phyloP scores from a whole-genome alignment of 306 rosid species.

The Citrullus mucosospermus region DNA sequence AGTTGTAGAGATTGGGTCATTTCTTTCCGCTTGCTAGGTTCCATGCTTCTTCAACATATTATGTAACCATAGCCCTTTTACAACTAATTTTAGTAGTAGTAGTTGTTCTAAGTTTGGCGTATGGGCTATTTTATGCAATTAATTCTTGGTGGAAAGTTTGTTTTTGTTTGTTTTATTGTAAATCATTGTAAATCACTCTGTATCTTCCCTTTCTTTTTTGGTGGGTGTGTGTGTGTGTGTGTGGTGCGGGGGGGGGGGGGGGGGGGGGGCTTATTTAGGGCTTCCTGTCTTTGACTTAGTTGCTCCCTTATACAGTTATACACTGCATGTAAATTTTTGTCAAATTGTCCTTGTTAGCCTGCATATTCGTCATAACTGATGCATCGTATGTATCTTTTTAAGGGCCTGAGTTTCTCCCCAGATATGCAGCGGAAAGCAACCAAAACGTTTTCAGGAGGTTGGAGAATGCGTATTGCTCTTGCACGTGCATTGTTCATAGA shows the following conservation, averaged over 20 bases:
- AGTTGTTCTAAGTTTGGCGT: conserved; percentile 1
- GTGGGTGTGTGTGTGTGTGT: too few species aligned
- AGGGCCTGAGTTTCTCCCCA: conserved; percentile 91
- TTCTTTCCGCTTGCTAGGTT: neutral
- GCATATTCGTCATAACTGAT: neutral
- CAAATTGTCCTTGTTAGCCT: neutral
- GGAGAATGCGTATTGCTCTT: conserved; percentile 99
- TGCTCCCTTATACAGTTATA: neutral
- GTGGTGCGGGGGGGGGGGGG: too few species aligned
- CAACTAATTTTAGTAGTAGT: neutral
- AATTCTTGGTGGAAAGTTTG: neutral
- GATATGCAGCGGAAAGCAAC: conserved; percentile 90
- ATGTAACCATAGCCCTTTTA: neutral
- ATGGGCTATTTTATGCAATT: neutral
- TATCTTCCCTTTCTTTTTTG: neutral
- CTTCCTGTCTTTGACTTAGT: neutral
- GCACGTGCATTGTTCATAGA: conserved; percentile 94
- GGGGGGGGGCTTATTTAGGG: neutral
- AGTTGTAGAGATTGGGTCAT: neutral
- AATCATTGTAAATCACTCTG: neutral
- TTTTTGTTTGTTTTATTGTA: too few species aligned
- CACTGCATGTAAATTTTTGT: neutral
- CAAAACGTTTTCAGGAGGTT: conserved; percentile 93
- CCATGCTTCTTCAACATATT: neutral
- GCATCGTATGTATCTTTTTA: conserved; percentile 10